Evolutionary conservation across 495 filamentous ascomycete species (phyloP), one percentile per base, ranked within the genome.

Genomic region (Aspergillus taichungensis): DNA sequence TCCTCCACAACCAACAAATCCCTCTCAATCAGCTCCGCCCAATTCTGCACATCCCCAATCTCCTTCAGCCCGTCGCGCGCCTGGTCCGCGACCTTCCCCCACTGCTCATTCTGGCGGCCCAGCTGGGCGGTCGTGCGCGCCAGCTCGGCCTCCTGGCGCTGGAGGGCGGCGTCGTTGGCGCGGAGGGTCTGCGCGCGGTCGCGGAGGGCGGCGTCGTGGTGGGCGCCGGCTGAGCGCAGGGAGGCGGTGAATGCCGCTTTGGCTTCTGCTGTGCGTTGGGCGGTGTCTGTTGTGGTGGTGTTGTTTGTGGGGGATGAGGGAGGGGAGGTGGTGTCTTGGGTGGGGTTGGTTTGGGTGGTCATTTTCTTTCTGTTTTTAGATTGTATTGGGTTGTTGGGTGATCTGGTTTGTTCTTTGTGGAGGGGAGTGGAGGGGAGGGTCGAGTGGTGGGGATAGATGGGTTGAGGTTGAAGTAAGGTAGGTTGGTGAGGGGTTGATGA

Each of bases 21-120:
- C 61, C 87, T 64, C 74, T 98, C 92, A 55, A 96, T 73, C 73
- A 94, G 76, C 78, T 98, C 92, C 34, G 91, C 91, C 90, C 90
- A 96, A 61, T 95, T 95, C 77, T 96, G 92, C 63, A 96, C 79
- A 60, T 96, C 88, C 28, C 92, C 92, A 55, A 95, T 77, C 75
- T 94, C 88, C 70, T 95, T 95, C 38, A 98, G 64, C 59, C 79
- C 80, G 35, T 77, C 74, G 41, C 80, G 73, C 38, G 83, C 81
- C 53, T 79, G 73, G 50, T 81, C 78, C 10, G 80, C 83, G 32
- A 91, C 59, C 54, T 77, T 81, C 53, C 74, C 72, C 63, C 84
- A 78, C 64, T 80, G 74, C 42, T 80, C 80, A 49, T 80, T 89
- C 61, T 91, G 84, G 48, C 73, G 79, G 12, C 74, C 69, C 51